Evolutionary conservation across 805 yeast genomes (phyloP).

Genomic region (Candida pini): DNA sequence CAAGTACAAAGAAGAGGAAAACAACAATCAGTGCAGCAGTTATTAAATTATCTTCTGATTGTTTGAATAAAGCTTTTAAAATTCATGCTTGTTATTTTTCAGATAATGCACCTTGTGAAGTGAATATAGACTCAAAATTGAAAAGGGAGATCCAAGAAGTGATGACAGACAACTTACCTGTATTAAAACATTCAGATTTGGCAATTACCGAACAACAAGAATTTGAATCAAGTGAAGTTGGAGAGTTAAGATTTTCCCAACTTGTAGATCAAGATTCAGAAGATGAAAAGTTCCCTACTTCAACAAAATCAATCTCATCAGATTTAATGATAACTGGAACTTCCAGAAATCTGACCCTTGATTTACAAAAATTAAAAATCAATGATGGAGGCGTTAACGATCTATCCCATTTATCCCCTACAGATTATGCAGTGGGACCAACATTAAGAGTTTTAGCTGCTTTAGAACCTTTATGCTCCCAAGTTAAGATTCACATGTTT

Average conservation of each 20-base stretch:
- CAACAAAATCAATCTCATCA: background rate
- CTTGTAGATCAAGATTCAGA: background rate
- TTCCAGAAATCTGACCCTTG: conserved; percentile 2
- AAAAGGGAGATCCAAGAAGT: conserved; percentile 12
- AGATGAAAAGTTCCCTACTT: background rate
- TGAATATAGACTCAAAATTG: conserved; percentile 52
- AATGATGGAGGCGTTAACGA: background rate
- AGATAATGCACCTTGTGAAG: conserved; percentile 59
- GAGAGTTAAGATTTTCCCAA: too few species aligned
- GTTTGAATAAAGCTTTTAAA: conserved; percentile 55
- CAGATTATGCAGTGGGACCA: conserved; percentile 27
- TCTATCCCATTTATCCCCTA: conserved; percentile 25
- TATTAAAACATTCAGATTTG: conserved; percentile 1
- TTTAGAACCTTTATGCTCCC: conserved; percentile 40
- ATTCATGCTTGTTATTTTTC: conserved; percentile 64
- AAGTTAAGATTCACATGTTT: conserved; percentile 44
- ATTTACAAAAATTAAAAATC: conserved; percentile 5
- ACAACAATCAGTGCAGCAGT: conserved; percentile 34
- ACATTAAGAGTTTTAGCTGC: conserved; percentile 32
- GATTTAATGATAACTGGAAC: background rate
- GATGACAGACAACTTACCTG: conserved; percentile 11
- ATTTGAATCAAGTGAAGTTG: background rate
- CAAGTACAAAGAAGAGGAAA: conserved; percentile 19
- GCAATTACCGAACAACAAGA: background rate
- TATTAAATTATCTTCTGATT: conserved; percentile 41